These are phyloP conservation scores for Aspergillus versicolor DNA, from an alignment of 2,329 filamentous ascomycete species.

Conservation along the genomic window DNA sequence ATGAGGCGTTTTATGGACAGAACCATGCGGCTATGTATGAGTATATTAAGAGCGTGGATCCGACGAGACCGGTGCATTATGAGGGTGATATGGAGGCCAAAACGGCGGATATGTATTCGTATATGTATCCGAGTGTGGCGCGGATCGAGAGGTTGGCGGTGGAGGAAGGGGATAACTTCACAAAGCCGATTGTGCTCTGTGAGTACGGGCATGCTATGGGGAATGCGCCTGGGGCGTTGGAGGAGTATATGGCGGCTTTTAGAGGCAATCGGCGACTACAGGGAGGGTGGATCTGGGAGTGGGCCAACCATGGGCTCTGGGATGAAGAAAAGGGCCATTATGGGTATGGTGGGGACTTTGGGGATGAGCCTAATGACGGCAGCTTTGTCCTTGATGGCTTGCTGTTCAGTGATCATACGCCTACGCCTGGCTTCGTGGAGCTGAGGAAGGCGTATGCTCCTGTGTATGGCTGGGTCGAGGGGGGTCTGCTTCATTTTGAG, in stretches of 20 bases:
- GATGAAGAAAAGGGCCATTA: slow-evolving; percentile 46
- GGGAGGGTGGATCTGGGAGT: slow-evolving; percentile 68
- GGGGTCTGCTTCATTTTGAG: slow-evolving; percentile 40
- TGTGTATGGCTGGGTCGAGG: slow-evolving; percentile 44
- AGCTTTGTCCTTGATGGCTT: slow-evolving; percentile 65
- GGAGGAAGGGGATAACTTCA: slow-evolving; percentile 45
- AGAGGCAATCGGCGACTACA: slow-evolving; percentile 60
- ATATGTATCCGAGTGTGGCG: slow-evolving; percentile 63
- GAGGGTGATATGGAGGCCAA: slow-evolving; percentile 62
- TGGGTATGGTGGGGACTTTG: slow-evolving; percentile 64
- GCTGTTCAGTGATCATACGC: slow-evolving; percentile 49
- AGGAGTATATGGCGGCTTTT: slow-evolving; percentile 68
- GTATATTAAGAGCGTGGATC: slow-evolving; percentile 59
- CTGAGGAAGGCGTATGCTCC: slow-evolving; percentile 60
- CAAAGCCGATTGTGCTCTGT: slow-evolving; percentile 30
- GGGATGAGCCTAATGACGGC: slow-evolving; percentile 59
- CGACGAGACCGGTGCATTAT: slow-evolving; percentile 63
- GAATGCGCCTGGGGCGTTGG: slow-evolving; percentile 68
- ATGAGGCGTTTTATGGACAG: slow-evolving; percentile 69
- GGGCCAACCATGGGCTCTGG: slow-evolving; percentile 62
- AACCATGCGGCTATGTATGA: slow-evolving; percentile 70
- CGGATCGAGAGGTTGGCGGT: slow-evolving; percentile 49
- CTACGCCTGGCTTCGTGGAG: slow-evolving; percentile 58
- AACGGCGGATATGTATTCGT: slow-evolving; percentile 64
- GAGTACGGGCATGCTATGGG: slow-evolving; percentile 67